Percentiles rank a stretch among this genome's conserved stretches.
These are phyloP conservation scores for Cyclostephanos tholiformis DNA, from an alignment of 108 stramenopile genomes.

Conservation along the genomic window DNA sequence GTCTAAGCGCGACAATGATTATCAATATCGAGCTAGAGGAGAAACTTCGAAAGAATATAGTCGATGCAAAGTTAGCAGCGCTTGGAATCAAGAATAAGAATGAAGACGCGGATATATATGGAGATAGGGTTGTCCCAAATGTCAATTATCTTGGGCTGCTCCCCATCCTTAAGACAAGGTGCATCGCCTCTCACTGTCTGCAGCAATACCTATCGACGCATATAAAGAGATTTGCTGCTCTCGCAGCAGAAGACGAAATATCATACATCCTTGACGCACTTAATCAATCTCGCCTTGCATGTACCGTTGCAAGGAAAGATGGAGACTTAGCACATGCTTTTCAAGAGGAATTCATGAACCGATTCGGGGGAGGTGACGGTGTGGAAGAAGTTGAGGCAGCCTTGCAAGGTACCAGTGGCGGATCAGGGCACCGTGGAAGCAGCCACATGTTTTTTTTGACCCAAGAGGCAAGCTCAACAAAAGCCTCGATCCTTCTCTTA, in stretches of 20 bases:
- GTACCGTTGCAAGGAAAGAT: constrained; percentile 59
- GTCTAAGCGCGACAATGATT: constrained; percentile 47
- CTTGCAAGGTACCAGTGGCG: constrained; percentile 48
- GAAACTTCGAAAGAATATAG: constrained; percentile 42
- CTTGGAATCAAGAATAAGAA: constrained; percentile 14
- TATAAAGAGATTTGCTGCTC: constrained; percentile 39
- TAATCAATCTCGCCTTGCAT: constrained; percentile 52
- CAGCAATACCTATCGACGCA: constrained; percentile 61
- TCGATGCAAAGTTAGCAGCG: constrained; percentile 43
- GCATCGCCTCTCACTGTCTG: constrained; percentile 73
- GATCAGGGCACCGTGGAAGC: constrained; percentile 64
- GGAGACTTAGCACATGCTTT: constrained; percentile 74
- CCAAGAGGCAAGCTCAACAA: constrained; percentile 82
- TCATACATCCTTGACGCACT: constrained; percentile 56
- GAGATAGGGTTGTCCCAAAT: constrained; percentile 27
- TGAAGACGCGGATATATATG: constrained; percentile 5
- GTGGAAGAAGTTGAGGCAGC: constrained; percentile 77
- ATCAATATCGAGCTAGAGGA: constrained; percentile 49
- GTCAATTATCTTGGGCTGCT: constrained; percentile 43
- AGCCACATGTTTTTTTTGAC: constrained; percentile 88
- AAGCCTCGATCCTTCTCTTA: constrained; percentile 64
- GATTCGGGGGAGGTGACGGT: constrained; percentile 80
- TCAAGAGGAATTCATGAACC: constrained; percentile 76
- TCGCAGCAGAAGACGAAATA: constrained; percentile 43
- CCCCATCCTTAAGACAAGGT: constrained; percentile 68